Percentiles rank a stretch among this genome's conserved stretches.
Conservation (phyloP, 2,329 filamentous ascomycete genomes). For the Diaporthe batatas region DNA sequence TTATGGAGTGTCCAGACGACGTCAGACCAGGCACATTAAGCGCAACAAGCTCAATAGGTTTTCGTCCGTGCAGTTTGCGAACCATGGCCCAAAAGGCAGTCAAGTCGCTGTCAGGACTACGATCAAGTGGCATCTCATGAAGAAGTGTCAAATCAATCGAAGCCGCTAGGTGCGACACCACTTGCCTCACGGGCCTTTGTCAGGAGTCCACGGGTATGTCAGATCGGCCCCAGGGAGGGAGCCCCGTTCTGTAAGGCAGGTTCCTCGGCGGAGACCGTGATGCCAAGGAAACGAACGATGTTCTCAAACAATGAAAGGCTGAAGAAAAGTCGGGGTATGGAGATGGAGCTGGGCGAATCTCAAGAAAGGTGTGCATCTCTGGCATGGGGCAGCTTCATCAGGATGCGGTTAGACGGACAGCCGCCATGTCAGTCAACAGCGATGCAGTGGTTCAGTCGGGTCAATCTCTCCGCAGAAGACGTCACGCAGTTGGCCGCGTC, state of each 20-base stretch:
- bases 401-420: conserved; percentile 38
- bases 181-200: conserved; percentile 31
- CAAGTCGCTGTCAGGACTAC: conserved; percentile 40
- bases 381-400: conserved; percentile 41
- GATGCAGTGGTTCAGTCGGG: conserved; percentile 38
- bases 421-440: conserved; percentile 42
- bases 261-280: conserved; percentile 18
- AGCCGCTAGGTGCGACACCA: conserved; percentile 35
- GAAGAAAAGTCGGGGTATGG: conserved; percentile 35
- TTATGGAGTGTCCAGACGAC: conserved; percentile 18
- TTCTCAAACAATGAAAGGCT: conserved; percentile 40
- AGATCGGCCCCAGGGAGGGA: conserved; percentile 26
- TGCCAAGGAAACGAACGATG: conserved; percentile 23
- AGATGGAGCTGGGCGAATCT: conserved; percentile 36
- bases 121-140: conserved; percentile 37
- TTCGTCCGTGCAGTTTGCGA: conserved; percentile 29
- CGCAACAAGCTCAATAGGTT: conserved; percentile 23
- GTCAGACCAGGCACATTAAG: conserved; percentile 37
- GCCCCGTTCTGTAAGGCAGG: conserved; percentile 22
- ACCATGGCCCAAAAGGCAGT: conserved; percentile 20
- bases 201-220: conserved; percentile 35
- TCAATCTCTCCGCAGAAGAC: conserved; percentile 39
- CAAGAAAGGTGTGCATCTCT: conserved; percentile 34
- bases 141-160: conserved; percentile 35
- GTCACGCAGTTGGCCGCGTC: conserved; percentile 37